Base-by-base conservation (phyloP, 345 rosid species). In the Schrenkiella parvula region DNA sequence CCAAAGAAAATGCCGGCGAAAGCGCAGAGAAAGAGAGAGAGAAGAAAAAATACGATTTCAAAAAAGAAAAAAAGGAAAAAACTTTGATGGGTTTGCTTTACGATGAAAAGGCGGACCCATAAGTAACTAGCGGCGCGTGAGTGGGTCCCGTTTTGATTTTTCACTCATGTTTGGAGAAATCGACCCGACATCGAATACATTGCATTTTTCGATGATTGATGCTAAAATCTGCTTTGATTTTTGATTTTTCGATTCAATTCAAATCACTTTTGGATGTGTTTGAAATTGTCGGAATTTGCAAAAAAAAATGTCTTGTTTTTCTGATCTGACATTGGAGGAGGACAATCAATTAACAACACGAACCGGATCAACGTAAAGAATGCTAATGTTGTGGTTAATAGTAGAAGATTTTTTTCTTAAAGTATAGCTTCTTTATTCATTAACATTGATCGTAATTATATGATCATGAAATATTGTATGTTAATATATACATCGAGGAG, bases 91-190 rank as follows among this genome's bases (percentile, higher is more conserved):
- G 19, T 39, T 52, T 15, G 46, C 26, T 39, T 39, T 51, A 62
- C 28, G 54, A 53, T 22, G 31, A 46, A 54, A 72, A 64, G 44
- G 37, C 21, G 32, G 26, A 35, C 7, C 4, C 38, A 66, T 38
- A 31, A 56, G 64, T 56, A 58, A 23, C 4, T 2, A 70, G 38
- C 59, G 70, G 76, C 63, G 69, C 55, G 63, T 72, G 55, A 52
- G 69, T 72, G 70, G 76, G 63, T 29, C 76, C 76, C 76, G 18
- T 41, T 53, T 62, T 71, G 61, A 61, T 71, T 35, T 35, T n/a
- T 37, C 29, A 3, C 35, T 18, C 52, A 59, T 58, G 64, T 59
- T 70, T n/a, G n/a, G n/a, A 34, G 65, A 55, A 68, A 26, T 47
- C 46, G 73, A 57, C 65, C 44, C 21, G 46, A 43, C 42, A 67